Percentiles rank a stretch among this genome's conserved stretches.
phyloP scores from a whole-genome alignment of 495 filamentous ascomycete genomes.

The Hypoxylon intermedium region DNA sequence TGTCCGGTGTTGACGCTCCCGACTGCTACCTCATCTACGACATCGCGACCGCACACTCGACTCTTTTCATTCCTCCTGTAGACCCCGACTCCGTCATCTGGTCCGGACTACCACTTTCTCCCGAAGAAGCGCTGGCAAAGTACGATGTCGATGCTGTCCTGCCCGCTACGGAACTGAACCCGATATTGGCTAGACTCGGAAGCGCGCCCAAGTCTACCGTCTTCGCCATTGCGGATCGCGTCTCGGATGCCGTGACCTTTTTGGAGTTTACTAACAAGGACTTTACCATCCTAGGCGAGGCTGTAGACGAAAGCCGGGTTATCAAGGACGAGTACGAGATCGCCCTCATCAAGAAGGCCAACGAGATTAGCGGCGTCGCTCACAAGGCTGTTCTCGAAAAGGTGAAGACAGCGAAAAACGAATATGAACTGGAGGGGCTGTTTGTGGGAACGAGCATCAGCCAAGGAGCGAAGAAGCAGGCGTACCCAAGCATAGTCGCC shows the following conservation, averaged over 20 bases:
- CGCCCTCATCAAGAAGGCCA: slow-evolving; percentile 81
- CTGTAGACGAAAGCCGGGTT: slow-evolving; percentile 79
- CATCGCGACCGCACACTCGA: slow-evolving; percentile 71
- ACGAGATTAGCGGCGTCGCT: slow-evolving; percentile 76
- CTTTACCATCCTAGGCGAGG: slow-evolving; percentile 67
- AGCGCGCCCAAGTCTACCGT: slow-evolving; percentile 59
- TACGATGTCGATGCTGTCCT: slow-evolving; percentile 86
- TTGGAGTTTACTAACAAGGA: slow-evolving; percentile 68
- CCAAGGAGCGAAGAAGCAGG: slow-evolving; percentile 75
- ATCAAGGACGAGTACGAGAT: slow-evolving; percentile 87
- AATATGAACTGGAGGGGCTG: slow-evolving; percentile 80
- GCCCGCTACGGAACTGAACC: slow-evolving; percentile 73
- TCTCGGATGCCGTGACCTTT: slow-evolving; percentile 69
- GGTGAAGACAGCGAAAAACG: slow-evolving; percentile 71
- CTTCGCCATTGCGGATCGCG: slow-evolving; percentile 74
- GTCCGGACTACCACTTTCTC: slow-evolving; percentile 83
- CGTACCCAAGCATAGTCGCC: slow-evolving; percentile 86
- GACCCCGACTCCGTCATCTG: slow-evolving; percentile 92
- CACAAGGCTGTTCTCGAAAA: slow-evolving; percentile 74
- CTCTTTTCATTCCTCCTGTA: slow-evolving; percentile 90
- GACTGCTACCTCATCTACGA: slow-evolving; percentile 87
- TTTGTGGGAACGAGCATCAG: slow-evolving; percentile 80
- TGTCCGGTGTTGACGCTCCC: slow-evolving; percentile 83
- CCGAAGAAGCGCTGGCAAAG: slow-evolving; percentile 71
- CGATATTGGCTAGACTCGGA: slow-evolving; percentile 59